Evolutionary conservation across 805 yeast species (phyloP), one percentile per base, ranked within the genome.

Genomic region (Yamadazyma tumulicola): DNA sequence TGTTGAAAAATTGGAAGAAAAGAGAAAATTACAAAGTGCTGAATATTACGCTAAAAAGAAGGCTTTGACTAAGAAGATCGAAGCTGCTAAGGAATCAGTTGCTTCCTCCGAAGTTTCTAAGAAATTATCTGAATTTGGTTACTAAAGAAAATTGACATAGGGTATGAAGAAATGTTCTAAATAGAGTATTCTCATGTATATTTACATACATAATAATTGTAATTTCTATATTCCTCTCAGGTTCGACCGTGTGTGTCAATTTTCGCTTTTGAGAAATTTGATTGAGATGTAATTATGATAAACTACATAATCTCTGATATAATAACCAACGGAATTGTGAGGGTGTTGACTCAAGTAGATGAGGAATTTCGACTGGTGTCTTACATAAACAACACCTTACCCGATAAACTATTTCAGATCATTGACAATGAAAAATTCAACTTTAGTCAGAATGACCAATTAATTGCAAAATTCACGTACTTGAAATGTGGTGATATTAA

Each of bases 1-100:
- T 67, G 98, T 93, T 60, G 86, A 87, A 66, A 81, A 89, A 69
- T 85, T 93, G 69, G 98, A 93, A 81, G 97, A 88, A 75, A 91
- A 94, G 89, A 85, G 99, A 79, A 89, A 86, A 84, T 94, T 89
- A 69, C 88, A 84, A 80, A 81, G 96, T 61, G 95, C 95, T 66
- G 98, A 95, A 74, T 93, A 86, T 86, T 87, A 88, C 82, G 94
- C 95, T 62, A 88, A 87, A 85, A 93, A 91, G 96, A 79, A 75
- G 70, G 95, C 97, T 71, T 85, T 86, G 65, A 75, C 83, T 71
- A 86, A 86, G 85, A 91, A 91, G 83, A 75, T 85, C 58, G 74
- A 75, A 54, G 79, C 89, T 64, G 97, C 96, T 64, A 74, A 76
- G 67, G 81, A 87, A 62, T 67, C 93, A 52, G 81, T 84, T 69